Base-by-base conservation (phyloP, 192 early-diverging fungal species). In the Entophlyctis luteolus region DNA sequence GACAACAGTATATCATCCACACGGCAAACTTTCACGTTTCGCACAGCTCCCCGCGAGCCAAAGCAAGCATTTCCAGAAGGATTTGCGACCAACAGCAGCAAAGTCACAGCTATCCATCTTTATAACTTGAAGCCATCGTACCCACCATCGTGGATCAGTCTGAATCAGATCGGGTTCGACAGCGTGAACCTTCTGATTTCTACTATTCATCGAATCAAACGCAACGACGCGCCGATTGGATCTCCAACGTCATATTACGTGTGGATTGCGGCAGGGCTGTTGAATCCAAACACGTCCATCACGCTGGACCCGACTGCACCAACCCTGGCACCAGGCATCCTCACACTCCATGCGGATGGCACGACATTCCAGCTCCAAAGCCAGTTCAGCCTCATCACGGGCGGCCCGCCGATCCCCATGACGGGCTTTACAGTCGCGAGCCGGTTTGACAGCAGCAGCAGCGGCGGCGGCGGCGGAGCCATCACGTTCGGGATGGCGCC, bases 161-260 rank as follows among this genome's bases (percentile, higher is more conserved):
- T 63, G 12, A 63, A 63, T 32, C 62, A 63, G 50, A 63, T 63
- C 62, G 62, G 62, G 16, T 63, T 63, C 29, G 62, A 63, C 62
- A 29, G 23, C 25, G 62, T 63, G 31, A 63, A 63, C 47, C 48
- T 63, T 23, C 62, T 63, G 22, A 42, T 32, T 10, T 48, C 62
- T 25, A 35, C 33, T 6, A 63, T 63, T 33, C 62, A 63, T 34
- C 14, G 16, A 1, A 39, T 62, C 42, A 36, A 36, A 18, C 39
- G 47, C n/a, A 32, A 25, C 27, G 6, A n/a, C 4, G 23, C 14
- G 47, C 48, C 20, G 18, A 31, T 35, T 16, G n/a, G n/a, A 8
- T 12, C 10, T n/a, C 10, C n/a, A n/a, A 56, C 33, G 4, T 6
- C 4, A 56, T 50, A 48, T 18, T 14, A 50, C 28, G 42, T 63